Conservation (phyloP, 1,284 basidiomycete genomes). For the Malassezia yamatoensis region DNA sequence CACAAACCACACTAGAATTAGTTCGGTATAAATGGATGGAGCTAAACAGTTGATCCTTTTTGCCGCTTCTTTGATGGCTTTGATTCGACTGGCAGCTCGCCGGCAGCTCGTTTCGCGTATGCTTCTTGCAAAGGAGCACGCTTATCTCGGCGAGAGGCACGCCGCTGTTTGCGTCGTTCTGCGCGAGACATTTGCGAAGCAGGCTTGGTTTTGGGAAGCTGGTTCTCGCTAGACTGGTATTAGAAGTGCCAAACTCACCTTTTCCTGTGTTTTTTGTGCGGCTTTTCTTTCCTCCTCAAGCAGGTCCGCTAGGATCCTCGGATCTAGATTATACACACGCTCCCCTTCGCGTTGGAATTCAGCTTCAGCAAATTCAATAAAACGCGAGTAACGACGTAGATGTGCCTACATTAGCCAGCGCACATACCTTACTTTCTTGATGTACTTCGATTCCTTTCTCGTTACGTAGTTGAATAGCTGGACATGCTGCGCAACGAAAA, state of each 20-base stretch:
- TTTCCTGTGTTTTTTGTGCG: neutral
- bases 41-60: neutral
- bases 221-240: neutral
- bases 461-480: slow-evolving; percentile 4
- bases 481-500: slow-evolving; percentile 15
- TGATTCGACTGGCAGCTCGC: neutral
- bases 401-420: neutral
- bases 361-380: slow-evolving; percentile 6
- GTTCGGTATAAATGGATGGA: slow-evolving; percentile 22
- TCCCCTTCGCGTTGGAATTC: slow-evolving; percentile 9
- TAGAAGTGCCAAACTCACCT: neutral
- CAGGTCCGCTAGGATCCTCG: slow-evolving; percentile 8
- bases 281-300: slow-evolving; percentile 8
- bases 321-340: slow-evolving; percentile 2
- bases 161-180: slow-evolving; percentile 13
- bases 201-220: neutral
- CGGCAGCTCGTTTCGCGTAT: neutral
- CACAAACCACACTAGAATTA: slow-evolving; percentile 32
- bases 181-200: neutral
- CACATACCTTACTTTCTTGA: slow-evolving; percentile 10
- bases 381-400: slow-evolving; percentile 9
- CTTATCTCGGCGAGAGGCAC: slow-evolving; percentile 9
- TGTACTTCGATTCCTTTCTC: slow-evolving; percentile 15
- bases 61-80: neutral
- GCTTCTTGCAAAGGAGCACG: slow-evolving; percentile 4